Conservation (phyloP, 2,329 filamentous ascomycete species). For the Capronia epimyces region DNA sequence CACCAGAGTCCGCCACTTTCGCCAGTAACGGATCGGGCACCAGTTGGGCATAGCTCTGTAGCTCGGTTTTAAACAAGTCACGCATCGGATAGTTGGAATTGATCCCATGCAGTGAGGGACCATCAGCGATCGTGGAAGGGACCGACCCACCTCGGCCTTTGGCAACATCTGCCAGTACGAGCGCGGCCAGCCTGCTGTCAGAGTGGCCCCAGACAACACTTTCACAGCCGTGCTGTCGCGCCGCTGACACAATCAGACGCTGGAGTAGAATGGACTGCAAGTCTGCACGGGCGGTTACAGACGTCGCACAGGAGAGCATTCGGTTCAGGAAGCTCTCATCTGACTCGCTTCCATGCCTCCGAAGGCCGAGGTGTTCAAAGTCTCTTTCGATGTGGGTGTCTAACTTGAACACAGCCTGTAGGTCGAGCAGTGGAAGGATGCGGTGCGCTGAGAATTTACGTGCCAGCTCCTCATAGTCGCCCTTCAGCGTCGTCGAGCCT, state of each 20-base stretch:
- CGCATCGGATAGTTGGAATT: slow-evolving; percentile 73
- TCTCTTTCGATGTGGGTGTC: slow-evolving; percentile 28
- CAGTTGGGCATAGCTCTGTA: slow-evolving; percentile 58
- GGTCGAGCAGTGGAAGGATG: slow-evolving; percentile 54
- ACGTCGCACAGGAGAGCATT: slow-evolving; percentile 59
- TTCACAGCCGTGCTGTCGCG: slow-evolving; percentile 56
- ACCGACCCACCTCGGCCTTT: slow-evolving; percentile 83
- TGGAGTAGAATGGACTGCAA: slow-evolving; percentile 64
- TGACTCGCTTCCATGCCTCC: slow-evolving; percentile 24
- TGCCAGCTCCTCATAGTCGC: slow-evolving; percentile 47
- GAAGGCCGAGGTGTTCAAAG: slow-evolving; percentile 16
- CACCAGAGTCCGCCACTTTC: slow-evolving; percentile 17
- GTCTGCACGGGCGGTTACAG: slow-evolving; percentile 71
- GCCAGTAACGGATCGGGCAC: slow-evolving; percentile 32
- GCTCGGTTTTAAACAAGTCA: slow-evolving; percentile 77
- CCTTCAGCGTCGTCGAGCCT: slow-evolving; percentile 27
- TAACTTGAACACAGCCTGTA: slow-evolving; percentile 57
- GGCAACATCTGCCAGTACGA: slow-evolving; percentile 78
- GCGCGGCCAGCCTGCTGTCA: slow-evolving; percentile 80
- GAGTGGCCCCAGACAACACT: slow-evolving; percentile 77
- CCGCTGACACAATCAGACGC: slow-evolving; percentile 63
- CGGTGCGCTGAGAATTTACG: slow-evolving; percentile 60
- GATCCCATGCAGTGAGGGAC: slow-evolving; percentile 53
- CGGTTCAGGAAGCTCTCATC: slow-evolving; percentile 47
- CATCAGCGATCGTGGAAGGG: slow-evolving; percentile 77